Evolutionary conservation across 306 rosid genomes (phyloP).

Genomic region (Vachellia collinsii): DNA sequence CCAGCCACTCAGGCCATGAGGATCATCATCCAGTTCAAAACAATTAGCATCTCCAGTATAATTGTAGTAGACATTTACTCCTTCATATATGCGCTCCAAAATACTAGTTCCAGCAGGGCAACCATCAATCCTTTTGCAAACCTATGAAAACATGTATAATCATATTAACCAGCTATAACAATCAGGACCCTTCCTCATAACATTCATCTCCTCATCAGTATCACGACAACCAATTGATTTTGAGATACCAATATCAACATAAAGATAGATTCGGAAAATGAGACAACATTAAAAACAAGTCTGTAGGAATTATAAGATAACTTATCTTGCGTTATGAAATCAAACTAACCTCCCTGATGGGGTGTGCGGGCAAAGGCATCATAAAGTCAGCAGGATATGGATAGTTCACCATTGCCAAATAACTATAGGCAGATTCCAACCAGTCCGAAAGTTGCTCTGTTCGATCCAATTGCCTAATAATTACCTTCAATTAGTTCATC

Average conservation of each 20-base stretch:
- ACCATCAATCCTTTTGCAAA: slow-evolving; percentile 67
- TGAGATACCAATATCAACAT: slow-evolving; percentile 7
- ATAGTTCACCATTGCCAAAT: slow-evolving; percentile 85
- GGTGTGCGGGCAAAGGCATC: slow-evolving; percentile 82
- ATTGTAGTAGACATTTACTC: slow-evolving; percentile 72
- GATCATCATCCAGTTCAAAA: slow-evolving; percentile 73
- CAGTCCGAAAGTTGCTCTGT: slow-evolving; percentile 57
- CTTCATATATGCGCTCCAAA: slow-evolving; percentile 71
- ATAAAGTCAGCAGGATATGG: slow-evolving; percentile 72
- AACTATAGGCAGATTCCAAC: slow-evolving; percentile 85
- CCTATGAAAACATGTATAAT: slow-evolving; percentile 44
- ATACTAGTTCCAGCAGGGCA: slow-evolving; percentile 57
- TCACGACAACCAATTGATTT: slow-evolving; percentile 8
- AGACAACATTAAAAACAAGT: not conserved
- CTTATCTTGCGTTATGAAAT: slow-evolving; percentile 13
- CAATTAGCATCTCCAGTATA: slow-evolving; percentile 70
- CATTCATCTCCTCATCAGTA: slow-evolving; percentile 24
- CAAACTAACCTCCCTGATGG: slow-evolving; percentile 74
- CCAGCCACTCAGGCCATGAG: slow-evolving; percentile 86
- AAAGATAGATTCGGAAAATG: not conserved
- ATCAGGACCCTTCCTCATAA: not conserved
- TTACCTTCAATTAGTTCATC: slow-evolving; percentile 36
- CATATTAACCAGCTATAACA: slow-evolving; percentile 22
- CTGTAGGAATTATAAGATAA: slow-evolving; percentile 27
- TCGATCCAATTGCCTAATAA: slow-evolving; percentile 54